Evolutionary conservation across 805 yeast genomes (phyloP), one percentile per base, ranked within the genome.

Genomic region (Hagleromyces aurorensis): DNA sequence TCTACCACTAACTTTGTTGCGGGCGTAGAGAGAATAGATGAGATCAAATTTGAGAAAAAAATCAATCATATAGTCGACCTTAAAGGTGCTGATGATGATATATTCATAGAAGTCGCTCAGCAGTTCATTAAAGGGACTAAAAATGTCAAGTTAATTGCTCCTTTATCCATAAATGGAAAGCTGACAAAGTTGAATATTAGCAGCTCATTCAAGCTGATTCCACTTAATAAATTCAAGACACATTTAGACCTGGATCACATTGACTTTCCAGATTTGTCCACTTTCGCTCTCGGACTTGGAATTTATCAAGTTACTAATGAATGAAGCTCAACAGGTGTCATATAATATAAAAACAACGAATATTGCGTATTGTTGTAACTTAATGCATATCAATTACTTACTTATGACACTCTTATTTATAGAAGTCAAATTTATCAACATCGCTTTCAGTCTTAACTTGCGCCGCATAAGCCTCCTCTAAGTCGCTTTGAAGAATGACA

Each of bases 351-450:
- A 20, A 20, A 6, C 12, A 6, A 20, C 6, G 6, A 5, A 30
- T 29, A 20, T 23, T 25, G 23, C 16, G 28, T 17, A 20, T 14
- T 30, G 24, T 16, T 19, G 13, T 23, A 11, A 18, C 28, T 19
- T 14, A 24, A 29, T 30, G n/a, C n/a, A n/a, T n/a, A n/a, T n/a
- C 25, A 13, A 14, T 15, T 18, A 32, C 37, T n/a, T n/a, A n/a
- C n/a, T n/a, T n/a, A n/a, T n/a, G n/a, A n/a, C n/a, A n/a, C n/a
- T n/a, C n/a, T n/a, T 41, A 91, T 68, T 86, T 89, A 65, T 91
- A 91, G 72, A 91, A 91, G 38, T 93, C 99, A 60, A 89, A 91
- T 65, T 91, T 91, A 57, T 91, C 98, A 44, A 82, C 93, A 59
- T 93, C 98, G 43, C 77, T 75, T 33, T 94, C 94, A 3, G 94